Percentiles rank a stretch among this genome's conserved stretches.
Conservation (phyloP, 805 yeast species). For the Cyberlindnera misumaiensis region DNA sequence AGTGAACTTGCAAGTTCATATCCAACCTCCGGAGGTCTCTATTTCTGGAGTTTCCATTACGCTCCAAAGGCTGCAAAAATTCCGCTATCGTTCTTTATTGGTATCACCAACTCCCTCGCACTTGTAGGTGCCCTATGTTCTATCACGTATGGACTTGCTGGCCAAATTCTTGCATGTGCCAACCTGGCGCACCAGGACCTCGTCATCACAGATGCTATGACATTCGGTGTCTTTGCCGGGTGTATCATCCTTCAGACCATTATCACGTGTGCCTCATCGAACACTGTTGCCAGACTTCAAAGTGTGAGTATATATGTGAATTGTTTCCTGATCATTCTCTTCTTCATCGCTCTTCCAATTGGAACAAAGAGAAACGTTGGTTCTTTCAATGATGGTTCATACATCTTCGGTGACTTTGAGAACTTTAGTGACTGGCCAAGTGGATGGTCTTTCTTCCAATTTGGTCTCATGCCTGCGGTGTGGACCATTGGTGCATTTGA, state of each 20-base stretch:
- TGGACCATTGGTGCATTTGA: slow-evolving; percentile 79
- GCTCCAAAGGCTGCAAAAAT: slow-evolving; percentile 45
- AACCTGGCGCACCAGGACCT: slow-evolving; percentile 35
- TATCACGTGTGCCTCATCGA: slow-evolving; percentile 47
- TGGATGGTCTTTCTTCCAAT: slow-evolving; percentile 50
- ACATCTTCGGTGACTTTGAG: slow-evolving; percentile 46
- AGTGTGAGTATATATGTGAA: slow-evolving; percentile 47
- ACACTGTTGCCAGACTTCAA: slow-evolving; percentile 47
- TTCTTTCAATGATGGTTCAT: slow-evolving; percentile 41
- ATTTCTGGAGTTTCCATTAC: slow-evolving; percentile 54
- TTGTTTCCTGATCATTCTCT: slow-evolving; percentile 40
- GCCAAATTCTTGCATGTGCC: slow-evolving; percentile 47
- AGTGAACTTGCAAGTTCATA: slow-evolving; percentile 55
- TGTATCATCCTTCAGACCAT: slow-evolving; percentile 41
- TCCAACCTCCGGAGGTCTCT: slow-evolving; percentile 69
- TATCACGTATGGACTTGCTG: slow-evolving; percentile 58
- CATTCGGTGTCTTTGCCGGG: slow-evolving; percentile 56
- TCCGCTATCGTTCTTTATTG: slow-evolving; percentile 51
- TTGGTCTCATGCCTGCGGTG: slow-evolving; percentile 55
- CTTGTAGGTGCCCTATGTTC: slow-evolving; percentile 57
- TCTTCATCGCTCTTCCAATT: slow-evolving; percentile 53
- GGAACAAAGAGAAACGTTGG: slow-evolving; percentile 33
- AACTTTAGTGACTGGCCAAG: slow-evolving; percentile 48
- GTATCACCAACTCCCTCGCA: slow-evolving; percentile 60
- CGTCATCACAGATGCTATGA: slow-evolving; percentile 40